A percentile compares a stretch with the other conserved stretches of the same genome.
Evolutionary conservation across 1,284 basidiomycete genomes (phyloP).

Genomic region (Cystobasidiaceae sp.): DNA sequence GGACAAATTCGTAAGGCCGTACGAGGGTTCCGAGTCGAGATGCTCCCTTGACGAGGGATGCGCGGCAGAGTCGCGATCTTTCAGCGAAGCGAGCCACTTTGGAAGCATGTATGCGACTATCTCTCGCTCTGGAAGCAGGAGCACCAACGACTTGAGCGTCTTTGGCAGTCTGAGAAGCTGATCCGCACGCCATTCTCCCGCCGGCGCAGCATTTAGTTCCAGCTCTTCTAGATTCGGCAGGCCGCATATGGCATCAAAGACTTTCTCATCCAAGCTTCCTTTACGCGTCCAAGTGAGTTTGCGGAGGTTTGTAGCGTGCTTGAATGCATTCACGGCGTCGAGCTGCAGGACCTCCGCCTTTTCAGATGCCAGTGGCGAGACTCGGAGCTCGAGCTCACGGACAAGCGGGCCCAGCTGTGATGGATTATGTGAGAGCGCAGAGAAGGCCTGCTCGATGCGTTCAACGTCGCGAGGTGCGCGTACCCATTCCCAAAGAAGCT

Average conservation of each 20-base stretch:
- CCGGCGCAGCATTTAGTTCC: conserved; percentile 20
- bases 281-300: conserved; percentile 23
- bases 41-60: too few species aligned
- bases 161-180: conserved; percentile 7
- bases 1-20: conserved; percentile 1
- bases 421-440: conserved; percentile 1
- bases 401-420: conserved; percentile 17
- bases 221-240: conserved; percentile 8
- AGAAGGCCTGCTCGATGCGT: conserved; percentile 16
- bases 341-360: conserved; percentile 6
- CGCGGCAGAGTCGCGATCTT: neutral
- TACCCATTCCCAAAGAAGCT: conserved; percentile 28
- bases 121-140: conserved; percentile 17
- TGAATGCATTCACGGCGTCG: conserved; percentile 5
- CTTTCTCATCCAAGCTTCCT: conserved; percentile 8
- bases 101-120: conserved; percentile 15
- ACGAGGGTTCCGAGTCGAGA: neutral
- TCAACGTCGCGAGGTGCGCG: conserved; percentile 6
- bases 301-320: conserved; percentile 2
- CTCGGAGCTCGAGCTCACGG: conserved; percentile 25
- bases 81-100: neutral
- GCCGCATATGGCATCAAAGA: conserved; percentile 16
- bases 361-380: conserved; percentile 12
- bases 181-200: conserved; percentile 7
- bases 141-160: neutral